Evolutionary conservation across 305 asterid genomes (phyloP), one percentile per base, ranked within the genome.

Genomic region (Solanum hybrid): DNA sequence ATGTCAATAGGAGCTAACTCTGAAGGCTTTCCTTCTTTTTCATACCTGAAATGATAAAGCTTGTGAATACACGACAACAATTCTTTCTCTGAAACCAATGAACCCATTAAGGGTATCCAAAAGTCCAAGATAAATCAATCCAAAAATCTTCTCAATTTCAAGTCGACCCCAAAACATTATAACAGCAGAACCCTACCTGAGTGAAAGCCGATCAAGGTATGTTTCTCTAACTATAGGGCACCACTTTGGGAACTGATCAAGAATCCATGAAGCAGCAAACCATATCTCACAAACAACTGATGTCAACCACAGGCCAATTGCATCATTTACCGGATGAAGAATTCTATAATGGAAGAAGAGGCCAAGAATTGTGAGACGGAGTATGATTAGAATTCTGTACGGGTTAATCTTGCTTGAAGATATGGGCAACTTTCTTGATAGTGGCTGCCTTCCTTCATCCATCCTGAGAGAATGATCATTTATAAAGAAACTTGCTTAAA

Each of bases 201-300:
- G 95, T 14, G 98, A 95, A 10, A 96, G 93, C 14, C 98, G 96
- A 91, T 95, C 99, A 29, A 97, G 99, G 94, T 97, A 97, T 0
- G 98, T 96, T 93, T 97, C 99, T 81, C 98, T 93, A 79, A 93
- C 94, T 32, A 97, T 92, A 15, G 99, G 99, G 84, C 90, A 94
- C 99, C 99, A 96, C 92, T 96, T 96, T 1, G 98, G 98, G 81
- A 96, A 96, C 94, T 96, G 99, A 93, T 96, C 99, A 12, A 97
- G 96, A 89, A 97, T 94, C 99, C 99, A 97, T 34, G 99, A 97
- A 45, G 93, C 93, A 57, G 96, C 98, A 89, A 97, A 97, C 99
- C 99, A 97, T 93, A 97, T 95, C 90, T 97, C 99, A 93, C 99
- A 97, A 86, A 96, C 95, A 85, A 97, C 97, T 36, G 99, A 97